These are phyloP conservation scores for Phytophthora meadii DNA, from an alignment of 352 stramenopile genomes.

Conservation along the genomic window DNA sequence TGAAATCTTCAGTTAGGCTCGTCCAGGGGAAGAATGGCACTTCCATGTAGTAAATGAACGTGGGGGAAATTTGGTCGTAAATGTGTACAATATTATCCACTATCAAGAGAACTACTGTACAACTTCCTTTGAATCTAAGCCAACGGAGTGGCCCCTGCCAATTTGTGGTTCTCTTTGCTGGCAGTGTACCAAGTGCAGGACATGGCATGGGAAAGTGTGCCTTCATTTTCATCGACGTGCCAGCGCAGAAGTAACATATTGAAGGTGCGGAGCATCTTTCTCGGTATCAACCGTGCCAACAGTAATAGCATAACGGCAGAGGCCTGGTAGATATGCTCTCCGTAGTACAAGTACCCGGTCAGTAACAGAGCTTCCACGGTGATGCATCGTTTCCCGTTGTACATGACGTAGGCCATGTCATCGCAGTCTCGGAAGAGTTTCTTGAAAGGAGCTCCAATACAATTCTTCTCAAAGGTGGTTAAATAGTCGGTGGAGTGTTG, in stretches of 20 bases:
- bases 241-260: conserved; percentile 29
- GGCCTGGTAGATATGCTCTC: conserved; percentile 23
- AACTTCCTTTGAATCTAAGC: not conserved
- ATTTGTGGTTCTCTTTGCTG: conserved; percentile 6
- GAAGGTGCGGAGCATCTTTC: conserved; percentile 10
- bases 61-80: too few relatives aligned
- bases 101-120: too few relatives aligned
- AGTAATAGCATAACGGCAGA: conserved; percentile 17
- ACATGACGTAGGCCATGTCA: conserved; percentile 14
- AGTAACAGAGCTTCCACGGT: conserved; percentile 15
- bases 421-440: conserved; percentile 16
- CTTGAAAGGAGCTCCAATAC: conserved; percentile 14
- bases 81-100: too few relatives aligned
- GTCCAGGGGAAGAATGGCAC: too few relatives aligned
- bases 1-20: too few relatives aligned
- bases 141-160: not conserved
- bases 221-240: conserved; percentile 8
- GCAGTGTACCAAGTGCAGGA: conserved; percentile 26
- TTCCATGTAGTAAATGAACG: too few relatives aligned
- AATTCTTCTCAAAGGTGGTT: conserved; percentile 16
- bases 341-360: conserved; percentile 23
- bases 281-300: conserved; percentile 13
- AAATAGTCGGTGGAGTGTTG: too few relatives aligned
- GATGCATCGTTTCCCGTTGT: conserved; percentile 17
- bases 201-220: not conserved